These are phyloP conservation scores for Penicillium paxilli DNA, from an alignment of 495 filamentous ascomycete genomes.

Conservation along the genomic window DNA sequence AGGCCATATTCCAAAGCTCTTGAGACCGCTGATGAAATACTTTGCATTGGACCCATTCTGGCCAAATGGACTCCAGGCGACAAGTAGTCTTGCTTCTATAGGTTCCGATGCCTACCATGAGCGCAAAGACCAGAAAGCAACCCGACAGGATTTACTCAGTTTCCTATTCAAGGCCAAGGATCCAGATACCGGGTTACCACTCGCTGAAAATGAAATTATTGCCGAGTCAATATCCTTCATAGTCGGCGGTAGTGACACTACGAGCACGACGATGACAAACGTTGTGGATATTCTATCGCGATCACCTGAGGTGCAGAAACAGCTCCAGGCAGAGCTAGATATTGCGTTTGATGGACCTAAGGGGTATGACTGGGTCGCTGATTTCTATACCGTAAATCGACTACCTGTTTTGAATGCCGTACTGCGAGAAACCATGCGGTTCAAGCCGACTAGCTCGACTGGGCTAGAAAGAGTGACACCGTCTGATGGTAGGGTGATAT, in stretches of 20 bases:
- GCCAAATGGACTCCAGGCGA: neutral
- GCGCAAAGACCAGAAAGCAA: neutral
- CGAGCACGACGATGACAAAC: constrained; percentile 4
- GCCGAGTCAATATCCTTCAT: constrained; percentile 8
- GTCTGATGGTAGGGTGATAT: neutral
- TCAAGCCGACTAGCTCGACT: constrained; percentile 1
- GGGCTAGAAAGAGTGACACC: constrained; percentile 6
- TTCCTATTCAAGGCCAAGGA: constrained; percentile 1
- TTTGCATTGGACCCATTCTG: neutral
- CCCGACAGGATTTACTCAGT: neutral
- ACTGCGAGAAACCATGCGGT: constrained; percentile 4
- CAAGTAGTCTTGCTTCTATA: neutral
- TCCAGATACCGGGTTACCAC: neutral
- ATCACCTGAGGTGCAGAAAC: neutral
- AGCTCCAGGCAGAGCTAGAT: neutral
- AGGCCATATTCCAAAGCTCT: neutral
- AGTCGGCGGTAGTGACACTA: constrained; percentile 7
- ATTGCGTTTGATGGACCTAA: neutral
- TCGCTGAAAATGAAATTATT: constrained; percentile 7
- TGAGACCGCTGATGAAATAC: neutral
- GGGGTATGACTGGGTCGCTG: neutral
- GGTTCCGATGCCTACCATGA: neutral
- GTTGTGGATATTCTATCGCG: constrained; percentile 5
- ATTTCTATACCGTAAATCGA: neutral
- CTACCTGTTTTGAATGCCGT: constrained; percentile 5